Percentiles rank a stretch among this genome's conserved stretches.
Evolutionary conservation across 192 early-diverging fungal genomes (phyloP).

Genomic region (Dissophora ornata): DNA sequence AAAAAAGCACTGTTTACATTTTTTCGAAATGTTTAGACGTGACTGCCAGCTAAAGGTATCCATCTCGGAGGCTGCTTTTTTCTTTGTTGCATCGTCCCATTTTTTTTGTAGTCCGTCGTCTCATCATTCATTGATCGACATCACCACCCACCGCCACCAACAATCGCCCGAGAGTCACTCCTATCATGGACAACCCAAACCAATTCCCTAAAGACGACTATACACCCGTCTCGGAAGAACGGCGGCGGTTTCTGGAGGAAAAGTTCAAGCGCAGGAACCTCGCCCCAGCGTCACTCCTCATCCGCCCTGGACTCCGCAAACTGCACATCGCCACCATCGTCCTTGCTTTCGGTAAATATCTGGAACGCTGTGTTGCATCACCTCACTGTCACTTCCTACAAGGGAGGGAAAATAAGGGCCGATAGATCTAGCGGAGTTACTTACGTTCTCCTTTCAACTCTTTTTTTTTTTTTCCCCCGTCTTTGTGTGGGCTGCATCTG

Average conservation of each 20-base stretch:
- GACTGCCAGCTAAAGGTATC: not conserved
- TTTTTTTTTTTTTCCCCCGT: not conserved
- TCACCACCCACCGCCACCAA: no score
- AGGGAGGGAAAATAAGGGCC: no score
- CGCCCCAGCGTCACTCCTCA: constrained; percentile 39
- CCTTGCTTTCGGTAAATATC: constrained; percentile 31
- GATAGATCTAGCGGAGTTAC: no score
- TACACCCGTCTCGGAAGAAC: constrained; percentile 37
- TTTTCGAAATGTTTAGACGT: not conserved
- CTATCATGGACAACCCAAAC: constrained; percentile 51
- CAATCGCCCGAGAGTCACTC: no score
- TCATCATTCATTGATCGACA: no score
- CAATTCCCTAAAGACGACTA: constrained; percentile 40
- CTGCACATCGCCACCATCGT: constrained; percentile 47
- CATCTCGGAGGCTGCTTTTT: no score
- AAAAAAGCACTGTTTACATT: not conserved
- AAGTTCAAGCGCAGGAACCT: constrained; percentile 49
- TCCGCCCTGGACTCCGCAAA: constrained; percentile 35
- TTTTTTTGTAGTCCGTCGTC: no score
- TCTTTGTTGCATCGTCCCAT: no score
- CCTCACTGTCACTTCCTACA: no score
- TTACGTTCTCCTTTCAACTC: no score
- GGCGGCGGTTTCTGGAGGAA: constrained; percentile 34
- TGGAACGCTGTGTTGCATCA: no score
- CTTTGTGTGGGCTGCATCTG: not conserved